A percentile compares a stretch with the other conserved stretches of the same genome.
Conservation (phyloP, 2,329 filamentous ascomycete species). For the Tolypocladium tropicale region DNA sequence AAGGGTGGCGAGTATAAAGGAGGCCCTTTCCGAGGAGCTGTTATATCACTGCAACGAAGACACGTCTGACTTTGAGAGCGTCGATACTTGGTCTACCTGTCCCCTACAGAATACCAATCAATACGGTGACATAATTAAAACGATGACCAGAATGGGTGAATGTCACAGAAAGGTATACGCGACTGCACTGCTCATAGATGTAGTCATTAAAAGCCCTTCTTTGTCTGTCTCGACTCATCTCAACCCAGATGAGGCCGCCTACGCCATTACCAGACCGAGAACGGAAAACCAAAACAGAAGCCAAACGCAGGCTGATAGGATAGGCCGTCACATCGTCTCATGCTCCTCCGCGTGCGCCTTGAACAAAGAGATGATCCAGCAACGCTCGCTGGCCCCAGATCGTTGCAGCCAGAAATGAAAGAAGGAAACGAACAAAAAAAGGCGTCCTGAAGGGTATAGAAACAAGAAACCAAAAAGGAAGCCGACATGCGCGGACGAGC, state of each 20-base stretch:
- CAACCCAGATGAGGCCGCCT: not conserved
- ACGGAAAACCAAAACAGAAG: not conserved
- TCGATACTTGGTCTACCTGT: not conserved
- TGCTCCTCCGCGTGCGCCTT: slow-evolving; percentile 6
- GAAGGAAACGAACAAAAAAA: not conserved
- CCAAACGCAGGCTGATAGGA: not conserved
- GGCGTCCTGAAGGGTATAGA: slow-evolving; percentile 1
- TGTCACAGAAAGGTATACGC: too few relatives aligned
- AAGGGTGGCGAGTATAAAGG: not conserved
- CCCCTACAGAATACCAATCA: too few relatives aligned
- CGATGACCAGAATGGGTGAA: too few relatives aligned
- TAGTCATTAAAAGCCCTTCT: not conserved
- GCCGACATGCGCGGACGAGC: slow-evolving; percentile 9
- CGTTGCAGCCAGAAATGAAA: slow-evolving; percentile 3
- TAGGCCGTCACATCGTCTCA: slow-evolving; percentile 4
- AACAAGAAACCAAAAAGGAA: slow-evolving; percentile 6
- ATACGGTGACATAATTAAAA: too few relatives aligned
- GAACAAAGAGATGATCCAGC: slow-evolving; percentile 3
- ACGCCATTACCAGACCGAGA: not conserved
- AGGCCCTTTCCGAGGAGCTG: not conserved
- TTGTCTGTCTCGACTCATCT: not conserved
- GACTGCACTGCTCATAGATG: not conserved
- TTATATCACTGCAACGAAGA: too few relatives aligned
- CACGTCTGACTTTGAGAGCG: not conserved
- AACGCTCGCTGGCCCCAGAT: slow-evolving; percentile 5